phyloP scores from a whole-genome alignment of 495 filamentous ascomycete species.

The Letharia lupina region DNA sequence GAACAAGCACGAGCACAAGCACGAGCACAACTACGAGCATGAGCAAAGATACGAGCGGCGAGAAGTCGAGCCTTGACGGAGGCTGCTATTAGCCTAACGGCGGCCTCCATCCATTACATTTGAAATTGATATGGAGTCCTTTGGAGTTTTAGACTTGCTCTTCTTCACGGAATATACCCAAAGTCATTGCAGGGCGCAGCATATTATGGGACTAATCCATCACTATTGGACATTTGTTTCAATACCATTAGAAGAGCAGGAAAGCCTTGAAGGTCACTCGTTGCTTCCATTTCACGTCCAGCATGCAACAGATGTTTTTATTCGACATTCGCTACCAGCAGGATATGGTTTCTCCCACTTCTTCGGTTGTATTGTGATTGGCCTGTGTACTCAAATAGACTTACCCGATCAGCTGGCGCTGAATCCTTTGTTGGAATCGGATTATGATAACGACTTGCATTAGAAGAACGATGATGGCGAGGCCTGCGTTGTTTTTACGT shows the following conservation, averaged over 20 bases:
- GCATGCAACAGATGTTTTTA: not conserved
- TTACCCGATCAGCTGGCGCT: conserved; percentile 16
- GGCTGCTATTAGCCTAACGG: not conserved
- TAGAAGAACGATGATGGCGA: conserved; percentile 4
- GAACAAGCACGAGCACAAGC: conserved; percentile 8
- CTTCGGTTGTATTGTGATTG: conserved; percentile 6
- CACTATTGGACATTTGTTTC: conserved; percentile 1
- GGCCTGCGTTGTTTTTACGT: conserved; percentile 7
- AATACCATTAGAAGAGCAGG: conserved; percentile 12
- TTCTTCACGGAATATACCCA: conserved; percentile 19
- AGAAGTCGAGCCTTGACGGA: conserved; percentile 12
- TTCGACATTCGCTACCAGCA: conserved; percentile 20
- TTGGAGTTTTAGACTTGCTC: conserved; percentile 9
- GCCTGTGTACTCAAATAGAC: conserved; percentile 8
- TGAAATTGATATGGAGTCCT: conserved; percentile 2
- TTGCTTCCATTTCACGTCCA: conserved; percentile 4
- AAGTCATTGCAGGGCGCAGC: conserved; percentile 14
- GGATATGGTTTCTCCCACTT: conserved; percentile 9
- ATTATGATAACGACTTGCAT: conserved; percentile 14
- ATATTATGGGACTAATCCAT: not conserved
- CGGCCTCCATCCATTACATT: conserved; percentile 4
- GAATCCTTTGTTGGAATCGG: conserved; percentile 17
- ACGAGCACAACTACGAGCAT: conserved; percentile 7
- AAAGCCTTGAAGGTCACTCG: conserved; percentile 20
- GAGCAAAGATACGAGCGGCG: conserved; percentile 12